Evolutionary conservation across 371 early-diverging fungal genomes (phyloP).

Genomic region (Mortierella sp.): DNA sequence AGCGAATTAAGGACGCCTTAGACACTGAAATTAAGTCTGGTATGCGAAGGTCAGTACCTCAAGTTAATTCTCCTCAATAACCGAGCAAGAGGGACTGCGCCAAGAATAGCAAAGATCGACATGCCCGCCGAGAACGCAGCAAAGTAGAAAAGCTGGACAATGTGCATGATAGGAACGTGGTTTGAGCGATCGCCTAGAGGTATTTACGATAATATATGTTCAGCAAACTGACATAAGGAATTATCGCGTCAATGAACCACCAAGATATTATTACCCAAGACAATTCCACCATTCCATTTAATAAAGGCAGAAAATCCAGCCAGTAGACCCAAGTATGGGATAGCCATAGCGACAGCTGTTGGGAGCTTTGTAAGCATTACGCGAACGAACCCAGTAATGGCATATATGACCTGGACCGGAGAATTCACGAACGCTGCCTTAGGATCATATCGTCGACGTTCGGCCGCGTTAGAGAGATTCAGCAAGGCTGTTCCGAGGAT

Average conservation of each 20-base stretch:
- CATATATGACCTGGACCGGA: conserved; percentile 19
- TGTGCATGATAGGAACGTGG: conserved; percentile 85
- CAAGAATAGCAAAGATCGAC: conserved; percentile 46
- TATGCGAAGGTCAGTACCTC: neutral
- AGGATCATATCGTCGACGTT: conserved; percentile 46
- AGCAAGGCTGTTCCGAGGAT: conserved; percentile 61
- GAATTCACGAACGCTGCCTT: conserved; percentile 28
- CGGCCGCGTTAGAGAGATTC: conserved; percentile 20
- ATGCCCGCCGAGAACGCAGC: conserved; percentile 69
- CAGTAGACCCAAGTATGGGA: conserved; percentile 60
- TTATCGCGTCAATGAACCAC: too few relatives aligned
- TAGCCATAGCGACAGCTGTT: neutral
- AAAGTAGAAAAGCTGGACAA: conserved; percentile 93
- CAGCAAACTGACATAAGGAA: neutral
- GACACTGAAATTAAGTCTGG: neutral
- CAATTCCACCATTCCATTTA: conserved; percentile 87
- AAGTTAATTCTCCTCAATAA: conserved; percentile 54
- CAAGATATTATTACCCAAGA: conserved; percentile 66
- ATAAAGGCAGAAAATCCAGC: conserved; percentile 76
- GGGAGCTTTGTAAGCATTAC: conserved; percentile 27
- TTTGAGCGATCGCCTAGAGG: conserved; percentile 84
- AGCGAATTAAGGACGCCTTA: conserved; percentile 1
- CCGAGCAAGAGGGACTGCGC: conserved; percentile 33
- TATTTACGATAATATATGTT: neutral
- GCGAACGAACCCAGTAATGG: conserved; percentile 22